These are phyloP conservation scores for Torulaspora franciscae DNA, from an alignment of 805 yeast species.

Conservation along the genomic window DNA sequence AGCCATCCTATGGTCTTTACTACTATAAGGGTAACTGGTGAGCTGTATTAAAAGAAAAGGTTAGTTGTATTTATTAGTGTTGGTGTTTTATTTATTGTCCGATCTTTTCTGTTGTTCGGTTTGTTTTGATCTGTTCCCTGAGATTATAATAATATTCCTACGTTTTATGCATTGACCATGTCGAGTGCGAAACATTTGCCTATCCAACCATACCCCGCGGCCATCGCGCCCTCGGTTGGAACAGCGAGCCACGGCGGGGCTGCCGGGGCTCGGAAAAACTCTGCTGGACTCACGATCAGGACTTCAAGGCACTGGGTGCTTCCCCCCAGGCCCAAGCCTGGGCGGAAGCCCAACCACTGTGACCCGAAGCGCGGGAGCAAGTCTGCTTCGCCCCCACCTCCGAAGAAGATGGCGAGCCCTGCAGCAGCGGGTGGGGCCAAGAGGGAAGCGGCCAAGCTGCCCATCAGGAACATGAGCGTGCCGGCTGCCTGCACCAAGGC, in stretches of 20 bases:
- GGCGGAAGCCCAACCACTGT: constrained; percentile 44
- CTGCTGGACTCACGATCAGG: constrained; percentile 35
- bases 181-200: constrained; percentile 17
- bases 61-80: not conserved
- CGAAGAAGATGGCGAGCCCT: not conserved
- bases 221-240: constrained; percentile 1
- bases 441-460: constrained; percentile 7
- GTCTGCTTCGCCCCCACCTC: not conserved
- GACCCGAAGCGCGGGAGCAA: not conserved
- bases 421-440: not conserved
- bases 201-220: constrained; percentile 16
- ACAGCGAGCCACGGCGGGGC: constrained; percentile 10
- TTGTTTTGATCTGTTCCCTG: not conserved
- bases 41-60: not conserved
- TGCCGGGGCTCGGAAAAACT: constrained; percentile 16
- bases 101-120: not conserved
- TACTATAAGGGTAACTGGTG: not conserved
- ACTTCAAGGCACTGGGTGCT: constrained; percentile 79
- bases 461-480: constrained; percentile 6
- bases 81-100: not conserved
- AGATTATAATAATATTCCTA: not conserved
- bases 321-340: constrained; percentile 81
- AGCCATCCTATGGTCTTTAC: not conserved
- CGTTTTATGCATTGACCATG: constrained; percentile 6
- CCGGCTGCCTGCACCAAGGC: constrained; percentile 1